A percentile compares a stretch with the other conserved stretches of the same genome.
These are phyloP conservation scores for Botryotinia globosa DNA, from an alignment of 2,329 filamentous ascomycete genomes.

Conservation along the genomic window DNA sequence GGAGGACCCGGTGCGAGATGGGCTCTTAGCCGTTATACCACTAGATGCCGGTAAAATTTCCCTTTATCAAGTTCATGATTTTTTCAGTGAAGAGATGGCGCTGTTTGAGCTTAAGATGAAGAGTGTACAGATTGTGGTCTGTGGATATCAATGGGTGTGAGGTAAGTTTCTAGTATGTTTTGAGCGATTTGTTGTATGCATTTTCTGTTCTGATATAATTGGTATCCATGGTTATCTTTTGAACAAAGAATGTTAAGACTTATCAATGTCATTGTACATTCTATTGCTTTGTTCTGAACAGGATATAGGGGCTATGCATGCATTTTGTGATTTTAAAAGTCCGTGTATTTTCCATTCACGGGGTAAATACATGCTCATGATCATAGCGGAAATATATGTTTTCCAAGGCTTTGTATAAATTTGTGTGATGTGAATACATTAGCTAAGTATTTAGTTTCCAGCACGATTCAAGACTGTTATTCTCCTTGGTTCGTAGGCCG, in stretches of 20 bases:
- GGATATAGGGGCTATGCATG: background rate
- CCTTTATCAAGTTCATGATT: background rate
- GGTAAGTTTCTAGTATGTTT: background rate
- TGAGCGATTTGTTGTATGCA: background rate
- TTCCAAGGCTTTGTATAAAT: background rate
- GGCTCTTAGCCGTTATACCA: background rate
- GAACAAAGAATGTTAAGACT: background rate
- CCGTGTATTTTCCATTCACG: background rate
- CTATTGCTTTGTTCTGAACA: background rate
- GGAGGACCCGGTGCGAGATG: background rate
- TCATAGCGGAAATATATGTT: background rate
- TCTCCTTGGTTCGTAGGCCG: no score
- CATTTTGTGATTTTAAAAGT: background rate
- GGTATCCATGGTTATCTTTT: background rate
- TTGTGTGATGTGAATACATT: background rate
- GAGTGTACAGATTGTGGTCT: background rate
- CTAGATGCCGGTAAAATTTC: background rate
- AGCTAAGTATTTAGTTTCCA: background rate
- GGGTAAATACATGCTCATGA: background rate
- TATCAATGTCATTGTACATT: background rate
- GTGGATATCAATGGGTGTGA: background rate
- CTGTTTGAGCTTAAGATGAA: background rate
- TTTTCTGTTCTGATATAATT: background rate
- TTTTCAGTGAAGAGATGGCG: background rate
- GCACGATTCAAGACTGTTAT: background rate